Conservation (phyloP, 148 eudicot genomes). For the Rhododendron kiyosumense region DNA sequence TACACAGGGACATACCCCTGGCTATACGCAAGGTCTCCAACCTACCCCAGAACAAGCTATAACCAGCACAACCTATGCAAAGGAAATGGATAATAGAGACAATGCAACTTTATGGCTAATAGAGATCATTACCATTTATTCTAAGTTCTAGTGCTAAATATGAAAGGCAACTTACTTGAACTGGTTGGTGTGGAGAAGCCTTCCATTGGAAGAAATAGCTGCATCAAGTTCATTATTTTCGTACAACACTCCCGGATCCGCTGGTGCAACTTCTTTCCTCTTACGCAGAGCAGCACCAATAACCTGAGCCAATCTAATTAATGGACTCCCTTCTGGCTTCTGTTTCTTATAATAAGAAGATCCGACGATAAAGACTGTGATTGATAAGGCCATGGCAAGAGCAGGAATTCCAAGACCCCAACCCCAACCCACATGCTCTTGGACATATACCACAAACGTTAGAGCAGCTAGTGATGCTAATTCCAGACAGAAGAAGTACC, state of each 20-base stretch:
- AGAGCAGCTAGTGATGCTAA: slow-evolving; percentile 42
- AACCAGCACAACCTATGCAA: no score
- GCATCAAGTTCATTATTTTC: slow-evolving; percentile 44
- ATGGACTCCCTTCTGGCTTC: slow-evolving; percentile 53
- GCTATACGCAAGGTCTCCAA: no score
- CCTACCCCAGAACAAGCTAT: no score
- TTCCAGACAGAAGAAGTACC: slow-evolving; percentile 49
- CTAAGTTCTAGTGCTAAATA: background rate
- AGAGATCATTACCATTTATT: background rate
- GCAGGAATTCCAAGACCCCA: slow-evolving; percentile 66
- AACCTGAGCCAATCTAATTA: slow-evolving; percentile 43
- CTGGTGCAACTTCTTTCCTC: slow-evolving; percentile 29
- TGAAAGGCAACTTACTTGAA: slow-evolving; percentile 31
- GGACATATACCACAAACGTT: slow-evolving; percentile 51
- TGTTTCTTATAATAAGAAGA: slow-evolving; percentile 37
- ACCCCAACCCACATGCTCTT: slow-evolving; percentile 57
- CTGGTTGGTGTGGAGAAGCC: slow-evolving; percentile 48
- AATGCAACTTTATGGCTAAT: background rate
- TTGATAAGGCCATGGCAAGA: slow-evolving; percentile 43
- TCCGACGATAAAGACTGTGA: slow-evolving; percentile 41
- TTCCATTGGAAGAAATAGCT: slow-evolving; percentile 38
- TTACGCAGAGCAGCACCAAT: slow-evolving; percentile 40
- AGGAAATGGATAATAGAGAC: no score
- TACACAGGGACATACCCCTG: no score
- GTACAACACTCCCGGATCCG: slow-evolving; percentile 25